phyloP scores from a whole-genome alignment of 148 eudicot genomes.

The Bassia scoparia region DNA sequence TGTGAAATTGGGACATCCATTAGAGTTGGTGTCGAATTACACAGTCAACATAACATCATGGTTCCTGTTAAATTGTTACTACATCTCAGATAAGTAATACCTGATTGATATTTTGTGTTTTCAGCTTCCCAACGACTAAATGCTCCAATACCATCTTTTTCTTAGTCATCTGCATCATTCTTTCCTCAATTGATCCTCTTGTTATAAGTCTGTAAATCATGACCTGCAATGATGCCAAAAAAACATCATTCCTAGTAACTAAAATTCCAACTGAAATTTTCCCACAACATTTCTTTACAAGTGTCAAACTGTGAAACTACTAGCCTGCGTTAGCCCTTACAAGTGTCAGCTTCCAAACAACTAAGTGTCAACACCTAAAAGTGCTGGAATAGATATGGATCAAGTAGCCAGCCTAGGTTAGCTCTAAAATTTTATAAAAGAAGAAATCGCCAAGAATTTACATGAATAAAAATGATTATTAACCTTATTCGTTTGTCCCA shows the following conservation, averaged over 20 bases:
- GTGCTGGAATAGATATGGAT: not conserved
- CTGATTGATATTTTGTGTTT: conserved; percentile 91
- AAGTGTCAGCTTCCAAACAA: too few relatives aligned
- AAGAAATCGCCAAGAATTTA: not conserved
- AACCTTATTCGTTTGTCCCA: conserved; percentile 97
- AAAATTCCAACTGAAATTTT: not conserved
- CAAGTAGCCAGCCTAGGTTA: not conserved
- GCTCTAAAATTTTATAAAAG: not conserved
- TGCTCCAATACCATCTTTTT: conserved; percentile 98
- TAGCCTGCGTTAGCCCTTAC: too few relatives aligned
- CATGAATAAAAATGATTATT: conserved; percentile 2
- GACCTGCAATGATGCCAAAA: conserved; percentile 47
- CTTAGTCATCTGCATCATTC: conserved; percentile 99
- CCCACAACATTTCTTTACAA: not conserved
- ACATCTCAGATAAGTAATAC: conserved; percentile 30
- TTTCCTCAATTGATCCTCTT: conserved; percentile 94
- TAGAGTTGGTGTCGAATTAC: not conserved
- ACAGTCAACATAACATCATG: conserved; percentile 6
- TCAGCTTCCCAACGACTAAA: conserved; percentile 95
- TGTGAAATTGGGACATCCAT: not conserved
- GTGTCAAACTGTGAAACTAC: not conserved
- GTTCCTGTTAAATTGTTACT: conserved; percentile 9
- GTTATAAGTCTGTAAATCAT: conserved; percentile 94
- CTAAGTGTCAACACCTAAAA: too few relatives aligned
- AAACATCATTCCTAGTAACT: not conserved